These are phyloP conservation scores for Nitzschia putrida DNA, from an alignment of 108 stramenopile species.

Conservation along the genomic window DNA sequence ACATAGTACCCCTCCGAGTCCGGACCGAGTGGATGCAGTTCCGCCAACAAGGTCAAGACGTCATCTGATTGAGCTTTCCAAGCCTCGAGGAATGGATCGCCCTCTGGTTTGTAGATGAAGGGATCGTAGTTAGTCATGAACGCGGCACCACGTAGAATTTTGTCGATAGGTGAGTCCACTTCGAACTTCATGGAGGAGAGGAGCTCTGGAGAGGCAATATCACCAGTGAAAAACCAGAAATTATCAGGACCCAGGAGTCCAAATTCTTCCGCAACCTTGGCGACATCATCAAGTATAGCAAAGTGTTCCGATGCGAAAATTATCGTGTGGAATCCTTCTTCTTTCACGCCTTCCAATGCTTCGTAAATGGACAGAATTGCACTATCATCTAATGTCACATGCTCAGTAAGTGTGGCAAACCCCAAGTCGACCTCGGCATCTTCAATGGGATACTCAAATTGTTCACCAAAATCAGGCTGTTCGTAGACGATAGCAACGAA, in stretches of 20 bases:
- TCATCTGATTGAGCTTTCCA: slow-evolving; percentile 17
- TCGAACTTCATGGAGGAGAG: slow-evolving; percentile 7
- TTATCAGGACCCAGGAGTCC: slow-evolving; percentile 23
- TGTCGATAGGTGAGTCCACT: slow-evolving; percentile 23
- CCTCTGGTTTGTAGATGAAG: slow-evolving; percentile 15
- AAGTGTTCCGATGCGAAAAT: slow-evolving; percentile 10
- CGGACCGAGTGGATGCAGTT: slow-evolving; percentile 4
- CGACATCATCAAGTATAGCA: slow-evolving; percentile 11
- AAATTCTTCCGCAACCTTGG: background rate
- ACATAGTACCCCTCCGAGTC: background rate
- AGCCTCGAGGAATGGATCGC: slow-evolving; percentile 16
- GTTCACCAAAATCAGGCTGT: slow-evolving; percentile 20
- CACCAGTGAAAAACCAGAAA: slow-evolving; percentile 30
- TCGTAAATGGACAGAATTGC: no score
- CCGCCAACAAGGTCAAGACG: background rate
- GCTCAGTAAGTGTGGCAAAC: slow-evolving; percentile 6
- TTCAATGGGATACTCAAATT: slow-evolving; percentile 16
- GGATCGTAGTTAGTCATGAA: slow-evolving; percentile 26
- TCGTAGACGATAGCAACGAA: slow-evolving; percentile 16
- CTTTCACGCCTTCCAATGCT: background rate
- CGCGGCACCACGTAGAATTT: slow-evolving; percentile 24
- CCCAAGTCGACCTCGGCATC: slow-evolving; percentile 11
- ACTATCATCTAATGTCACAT: background rate
- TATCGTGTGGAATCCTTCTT: slow-evolving; percentile 11
- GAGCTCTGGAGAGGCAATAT: slow-evolving; percentile 5